Evolutionary conservation across 2,329 filamentous ascomycete species (phyloP).

Genomic region (Tolypocladium paradoxum): DNA sequence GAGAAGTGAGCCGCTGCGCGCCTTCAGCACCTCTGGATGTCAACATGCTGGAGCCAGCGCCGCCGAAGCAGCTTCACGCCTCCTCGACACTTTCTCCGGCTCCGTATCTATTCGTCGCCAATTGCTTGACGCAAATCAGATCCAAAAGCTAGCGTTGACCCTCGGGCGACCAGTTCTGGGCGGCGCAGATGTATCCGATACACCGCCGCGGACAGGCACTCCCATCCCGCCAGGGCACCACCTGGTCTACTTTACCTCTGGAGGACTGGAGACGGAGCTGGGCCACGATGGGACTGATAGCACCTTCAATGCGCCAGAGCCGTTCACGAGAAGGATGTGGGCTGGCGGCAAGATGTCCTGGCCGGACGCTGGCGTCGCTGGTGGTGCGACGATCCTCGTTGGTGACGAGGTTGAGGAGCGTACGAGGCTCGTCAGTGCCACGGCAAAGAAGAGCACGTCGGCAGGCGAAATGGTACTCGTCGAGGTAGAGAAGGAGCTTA

Average conservation of each 20-base stretch:
- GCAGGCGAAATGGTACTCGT: constrained; percentile 55
- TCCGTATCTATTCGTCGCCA: constrained; percentile 27
- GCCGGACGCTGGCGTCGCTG: constrained; percentile 22
- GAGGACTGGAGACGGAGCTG: constrained; percentile 40
- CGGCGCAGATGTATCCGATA: constrained; percentile 25
- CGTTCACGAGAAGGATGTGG: constrained; percentile 58
- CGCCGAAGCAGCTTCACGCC: constrained; percentile 17
- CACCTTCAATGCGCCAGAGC: constrained; percentile 46
- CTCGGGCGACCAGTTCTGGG: constrained; percentile 37
- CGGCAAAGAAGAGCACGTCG: constrained; percentile 41
- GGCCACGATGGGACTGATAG: constrained; percentile 50
- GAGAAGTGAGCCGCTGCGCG: constrained; percentile 1
- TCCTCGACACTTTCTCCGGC: constrained; percentile 19
- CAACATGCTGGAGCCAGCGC: constrained; percentile 9
- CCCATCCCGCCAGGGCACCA: constrained; percentile 50
- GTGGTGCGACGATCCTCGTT: constrained; percentile 28
- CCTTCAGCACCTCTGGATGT: constrained; percentile 5
- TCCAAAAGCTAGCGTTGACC: constrained; percentile 50
- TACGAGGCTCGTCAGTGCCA: constrained; percentile 42
- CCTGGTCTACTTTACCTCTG: constrained; percentile 52
- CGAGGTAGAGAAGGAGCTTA: constrained; percentile 50
- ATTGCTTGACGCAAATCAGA: constrained; percentile 49
- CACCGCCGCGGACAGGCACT: constrained; percentile 30
- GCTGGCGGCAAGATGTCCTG: constrained; percentile 50
- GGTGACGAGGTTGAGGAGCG: constrained; percentile 46